phyloP scores from a whole-genome alignment of 331 rosid genomes.

The Erythrophleum ivorense region DNA sequence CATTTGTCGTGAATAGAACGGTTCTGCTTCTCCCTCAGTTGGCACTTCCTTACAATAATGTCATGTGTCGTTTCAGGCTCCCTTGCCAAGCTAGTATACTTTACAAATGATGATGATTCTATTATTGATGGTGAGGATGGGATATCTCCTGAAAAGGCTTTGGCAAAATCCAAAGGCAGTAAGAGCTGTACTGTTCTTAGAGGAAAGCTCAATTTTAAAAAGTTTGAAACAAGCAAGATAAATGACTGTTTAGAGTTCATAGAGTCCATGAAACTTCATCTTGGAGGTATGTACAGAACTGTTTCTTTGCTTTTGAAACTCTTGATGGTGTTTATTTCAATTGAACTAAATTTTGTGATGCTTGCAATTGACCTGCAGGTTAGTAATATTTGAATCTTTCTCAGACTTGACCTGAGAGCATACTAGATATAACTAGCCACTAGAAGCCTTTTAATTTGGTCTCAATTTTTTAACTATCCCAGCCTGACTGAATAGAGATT shows the following conservation, averaged over 20 bases:
- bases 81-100: constrained; percentile 82
- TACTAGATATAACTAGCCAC: background rate
- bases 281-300: constrained; percentile 54
- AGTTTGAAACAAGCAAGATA: constrained; percentile 85
- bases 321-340: constrained; percentile 19
- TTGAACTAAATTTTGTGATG: constrained; percentile 11
- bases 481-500: constrained; percentile 20
- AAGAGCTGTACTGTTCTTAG: constrained; percentile 49
- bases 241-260: constrained; percentile 81
- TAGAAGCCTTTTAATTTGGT: constrained; percentile 13
- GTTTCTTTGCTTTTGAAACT: constrained; percentile 28
- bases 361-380: constrained; percentile 11
- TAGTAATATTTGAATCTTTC: constrained; percentile 17
- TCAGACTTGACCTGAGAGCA: constrained; percentile 20
- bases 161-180: constrained; percentile 47
- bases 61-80: constrained; percentile 62
- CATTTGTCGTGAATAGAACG: constrained; percentile 22
- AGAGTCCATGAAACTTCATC: constrained; percentile 66
- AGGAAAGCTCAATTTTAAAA: constrained; percentile 84
- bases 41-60: constrained; percentile 27
- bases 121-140: constrained; percentile 46
- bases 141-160: constrained; percentile 44
- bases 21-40: constrained; percentile 27
- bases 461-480: constrained; percentile 7
- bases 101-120: constrained; percentile 58